Conservation (phyloP, 169 alveolate species). For the Plasmodium ovale region DNA sequence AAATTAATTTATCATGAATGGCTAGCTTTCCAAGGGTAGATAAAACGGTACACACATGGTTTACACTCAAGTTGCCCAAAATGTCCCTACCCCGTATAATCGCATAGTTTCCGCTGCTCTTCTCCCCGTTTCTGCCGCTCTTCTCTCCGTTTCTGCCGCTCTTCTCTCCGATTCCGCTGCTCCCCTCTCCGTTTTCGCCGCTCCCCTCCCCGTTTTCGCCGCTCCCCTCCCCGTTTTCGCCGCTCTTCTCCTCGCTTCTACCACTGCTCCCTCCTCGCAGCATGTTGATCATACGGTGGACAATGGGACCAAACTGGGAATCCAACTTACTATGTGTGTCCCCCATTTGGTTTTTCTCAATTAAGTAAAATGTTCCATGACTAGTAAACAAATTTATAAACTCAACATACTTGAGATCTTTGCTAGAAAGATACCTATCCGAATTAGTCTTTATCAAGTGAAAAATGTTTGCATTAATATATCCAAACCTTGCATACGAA, state of each 20-base stretch:
- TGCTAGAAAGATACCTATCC: background rate
- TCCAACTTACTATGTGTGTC: background rate
- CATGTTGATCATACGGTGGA: background rate
- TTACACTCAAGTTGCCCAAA: constrained; percentile 28
- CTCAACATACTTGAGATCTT: constrained; percentile 40
- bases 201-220: too few species aligned
- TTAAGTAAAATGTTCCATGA: constrained; percentile 20
- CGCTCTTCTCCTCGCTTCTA: too few species aligned
- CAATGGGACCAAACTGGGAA: background rate
- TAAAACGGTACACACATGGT: constrained; percentile 30
- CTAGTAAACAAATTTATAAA: constrained; percentile 68
- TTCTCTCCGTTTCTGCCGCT: background rate
- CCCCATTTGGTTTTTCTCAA: constrained; percentile 6
- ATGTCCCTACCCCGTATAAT: constrained; percentile 16
- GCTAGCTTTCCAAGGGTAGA: constrained; percentile 32
- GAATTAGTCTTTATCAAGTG: constrained; percentile 11
- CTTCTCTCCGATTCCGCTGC: too few species aligned
- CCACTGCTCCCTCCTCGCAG: background rate
- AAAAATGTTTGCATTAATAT: constrained; percentile 13
- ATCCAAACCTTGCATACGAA: constrained; percentile 51
- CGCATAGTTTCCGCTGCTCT: background rate
- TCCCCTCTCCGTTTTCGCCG: background rate
- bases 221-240: too few species aligned
- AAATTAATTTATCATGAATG: constrained; percentile 41
- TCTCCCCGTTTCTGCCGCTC: background rate